A percentile compares a stretch with the other conserved stretches of the same genome.
Evolutionary conservation across 2,329 filamentous ascomycete genomes (phyloP).

Genomic region (Tolypocladium cylindrosporum): DNA sequence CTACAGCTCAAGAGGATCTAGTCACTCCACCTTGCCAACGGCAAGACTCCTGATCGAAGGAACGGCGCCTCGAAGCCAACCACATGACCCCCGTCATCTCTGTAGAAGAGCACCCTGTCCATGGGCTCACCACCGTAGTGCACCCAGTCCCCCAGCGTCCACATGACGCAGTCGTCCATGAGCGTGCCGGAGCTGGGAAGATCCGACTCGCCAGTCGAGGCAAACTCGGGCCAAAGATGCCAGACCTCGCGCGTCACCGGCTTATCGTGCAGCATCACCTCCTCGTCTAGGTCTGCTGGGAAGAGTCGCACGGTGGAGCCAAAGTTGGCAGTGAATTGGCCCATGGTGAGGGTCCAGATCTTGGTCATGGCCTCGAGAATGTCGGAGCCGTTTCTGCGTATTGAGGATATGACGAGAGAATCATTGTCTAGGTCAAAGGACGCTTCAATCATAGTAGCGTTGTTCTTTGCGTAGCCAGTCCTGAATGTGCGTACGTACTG

Average conservation of each 20-base stretch:
- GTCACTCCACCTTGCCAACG: not conserved
- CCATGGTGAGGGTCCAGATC: conserved; percentile 14
- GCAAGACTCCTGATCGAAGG: conserved; percentile 17
- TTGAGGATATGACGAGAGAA: conserved; percentile 12
- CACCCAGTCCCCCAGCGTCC: conserved; percentile 23
- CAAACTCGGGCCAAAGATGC: conserved; percentile 17
- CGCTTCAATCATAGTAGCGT: conserved; percentile 4
- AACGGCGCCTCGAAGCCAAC: conserved; percentile 23
- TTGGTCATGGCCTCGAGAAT: conserved; percentile 9
- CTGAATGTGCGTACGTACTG: conserved; percentile 10
- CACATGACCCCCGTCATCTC: conserved; percentile 12
- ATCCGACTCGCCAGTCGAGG: conserved; percentile 9
- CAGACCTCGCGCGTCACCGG: conserved; percentile 11
- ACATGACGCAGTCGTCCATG: conserved; percentile 16
- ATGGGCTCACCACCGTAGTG: conserved; percentile 23
- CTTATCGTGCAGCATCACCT: conserved; percentile 5
- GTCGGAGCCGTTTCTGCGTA: conserved; percentile 12
- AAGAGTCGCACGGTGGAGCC: conserved; percentile 13
- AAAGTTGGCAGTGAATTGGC: conserved; percentile 10
- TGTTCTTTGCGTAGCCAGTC: not conserved
- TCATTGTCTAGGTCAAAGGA: conserved; percentile 13
- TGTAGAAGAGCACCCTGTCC: conserved; percentile 20
- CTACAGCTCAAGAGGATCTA: too few species aligned
- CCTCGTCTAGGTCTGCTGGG: conserved; percentile 10
- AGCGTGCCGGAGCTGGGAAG: conserved; percentile 14